A percentile compares a stretch with the other conserved stretches of the same genome.
Conservation (phyloP, 768 basidiomycete genomes). For the Mycena albidolilacea region DNA sequence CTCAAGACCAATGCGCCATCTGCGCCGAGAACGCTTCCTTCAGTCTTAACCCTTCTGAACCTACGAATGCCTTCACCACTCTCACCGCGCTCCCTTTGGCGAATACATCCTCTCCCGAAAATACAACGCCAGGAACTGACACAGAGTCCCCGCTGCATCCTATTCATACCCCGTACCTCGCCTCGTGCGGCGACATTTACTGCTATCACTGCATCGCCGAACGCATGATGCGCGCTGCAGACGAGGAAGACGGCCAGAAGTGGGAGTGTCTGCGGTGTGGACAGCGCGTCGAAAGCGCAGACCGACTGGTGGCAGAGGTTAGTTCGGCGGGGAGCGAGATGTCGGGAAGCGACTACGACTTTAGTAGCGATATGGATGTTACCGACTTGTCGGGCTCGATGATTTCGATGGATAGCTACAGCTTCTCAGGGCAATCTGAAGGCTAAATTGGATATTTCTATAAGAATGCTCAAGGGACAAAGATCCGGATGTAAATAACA, state of each 20-base stretch:
- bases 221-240: constrained; percentile 80
- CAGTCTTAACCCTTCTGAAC: constrained; percentile 68
- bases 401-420: constrained; percentile 62
- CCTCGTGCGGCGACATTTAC: constrained; percentile 89
- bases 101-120: constrained; percentile 40
- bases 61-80: constrained; percentile 64
- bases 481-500: background rate
- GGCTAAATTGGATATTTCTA: constrained; percentile 32
- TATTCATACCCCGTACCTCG: constrained; percentile 86
- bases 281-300: constrained; percentile 73
- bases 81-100: constrained; percentile 45
- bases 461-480: background rate
- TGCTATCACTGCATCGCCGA: constrained; percentile 96
- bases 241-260: constrained; percentile 69
- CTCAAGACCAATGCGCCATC: constrained; percentile 88
- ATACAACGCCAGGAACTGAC: constrained; percentile 46
- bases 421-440: constrained; percentile 62
- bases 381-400: constrained; percentile 72
- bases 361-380: constrained; percentile 66
- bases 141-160: constrained; percentile 70
- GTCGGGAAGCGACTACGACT: constrained; percentile 71
- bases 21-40: constrained; percentile 85
- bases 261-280: constrained; percentile 93
- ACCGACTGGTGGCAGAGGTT: constrained; percentile 67
- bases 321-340: constrained; percentile 54